Conservation (phyloP, 2,329 filamentous ascomycete species). For the Pseudogymnoascus sp. region DNA sequence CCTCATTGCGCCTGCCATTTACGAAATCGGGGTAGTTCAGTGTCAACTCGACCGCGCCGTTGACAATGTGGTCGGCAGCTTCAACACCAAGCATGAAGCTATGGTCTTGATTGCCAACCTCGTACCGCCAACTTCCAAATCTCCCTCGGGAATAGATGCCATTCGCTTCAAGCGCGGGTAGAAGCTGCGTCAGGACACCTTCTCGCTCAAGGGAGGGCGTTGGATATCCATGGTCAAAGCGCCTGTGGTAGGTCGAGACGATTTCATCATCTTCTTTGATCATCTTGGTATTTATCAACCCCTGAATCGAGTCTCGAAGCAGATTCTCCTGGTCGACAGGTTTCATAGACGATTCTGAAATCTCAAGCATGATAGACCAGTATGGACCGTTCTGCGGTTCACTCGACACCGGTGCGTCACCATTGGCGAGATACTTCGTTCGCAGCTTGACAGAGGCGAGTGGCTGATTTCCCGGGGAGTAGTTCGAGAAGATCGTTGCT, state of each 20-base stretch:
- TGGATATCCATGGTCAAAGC: slow-evolving; percentile 97
- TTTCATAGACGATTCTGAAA: slow-evolving; percentile 94
- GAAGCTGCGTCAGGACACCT: slow-evolving; percentile 82
- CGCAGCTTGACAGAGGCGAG: slow-evolving; percentile 73
- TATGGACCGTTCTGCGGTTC: slow-evolving; percentile 83
- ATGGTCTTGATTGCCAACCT: slow-evolving; percentile 74
- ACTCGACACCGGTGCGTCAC: slow-evolving; percentile 66
- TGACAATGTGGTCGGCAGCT: slow-evolving; percentile 65
- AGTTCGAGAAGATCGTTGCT: slow-evolving; percentile 99
- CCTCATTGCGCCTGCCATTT: slow-evolving; percentile 41
- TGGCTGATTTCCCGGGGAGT: slow-evolving; percentile 97
- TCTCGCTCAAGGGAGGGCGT: slow-evolving; percentile 93
- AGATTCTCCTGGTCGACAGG: slow-evolving; percentile 80
- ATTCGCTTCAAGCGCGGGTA: slow-evolving; percentile 84
- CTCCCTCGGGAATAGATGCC: slow-evolving; percentile 93
- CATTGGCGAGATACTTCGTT: slow-evolving; percentile 77
- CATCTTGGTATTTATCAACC: slow-evolving; percentile 97
- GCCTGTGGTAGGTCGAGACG: slow-evolving; percentile 94
- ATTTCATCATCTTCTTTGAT: slow-evolving; percentile 86
- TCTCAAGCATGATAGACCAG: slow-evolving; percentile 99
- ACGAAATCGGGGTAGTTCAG: slow-evolving; percentile 74
- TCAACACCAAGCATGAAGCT: slow-evolving; percentile 72
- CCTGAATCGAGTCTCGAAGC: slow-evolving; percentile 86
- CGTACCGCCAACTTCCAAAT: slow-evolving; percentile 97
- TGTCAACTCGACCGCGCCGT: slow-evolving; percentile 66